Percentiles rank a stretch among this genome's conserved stretches.
Evolutionary conservation across 495 filamentous ascomycete genomes (phyloP).

Genomic region (Letharia columbiana): DNA sequence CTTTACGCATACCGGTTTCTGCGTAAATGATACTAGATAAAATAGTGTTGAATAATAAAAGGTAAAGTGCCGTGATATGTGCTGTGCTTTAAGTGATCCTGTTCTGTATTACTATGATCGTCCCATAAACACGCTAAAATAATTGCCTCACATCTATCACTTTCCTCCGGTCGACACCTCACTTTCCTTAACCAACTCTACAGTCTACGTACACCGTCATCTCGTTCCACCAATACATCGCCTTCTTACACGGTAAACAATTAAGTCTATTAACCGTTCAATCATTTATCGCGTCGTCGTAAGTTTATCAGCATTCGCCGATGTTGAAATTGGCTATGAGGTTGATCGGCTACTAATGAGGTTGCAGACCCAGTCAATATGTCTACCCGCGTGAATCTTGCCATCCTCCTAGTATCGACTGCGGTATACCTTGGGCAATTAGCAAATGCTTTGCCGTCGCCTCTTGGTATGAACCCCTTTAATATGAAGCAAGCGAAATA

Average conservation of each 20-base stretch:
- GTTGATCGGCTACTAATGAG: background rate
- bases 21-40: background rate
- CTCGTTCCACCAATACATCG: background rate
- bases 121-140: background rate
- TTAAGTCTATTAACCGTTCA: background rate
- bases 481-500: background rate
- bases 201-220: background rate
- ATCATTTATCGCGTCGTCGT: background rate
- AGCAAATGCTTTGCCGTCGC: background rate
- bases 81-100: background rate
- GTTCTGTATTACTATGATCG: background rate
- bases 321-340: background rate
- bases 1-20: background rate
- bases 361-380: background rate
- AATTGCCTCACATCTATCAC: background rate
- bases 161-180: background rate
- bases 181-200: background rate
- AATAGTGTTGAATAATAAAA: background rate
- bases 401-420: background rate
- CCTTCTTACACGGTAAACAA: background rate
- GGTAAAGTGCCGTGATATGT: background rate
- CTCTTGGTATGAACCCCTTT: background rate
- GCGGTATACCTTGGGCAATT: background rate
- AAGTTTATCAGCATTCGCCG: background rate
- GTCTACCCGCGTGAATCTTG: background rate